Percentiles rank a stretch among this genome's conserved stretches.
These are phyloP conservation scores for Fusarium continuum DNA, from an alignment of 2,329 filamentous ascomycete species.

Conservation along the genomic window DNA sequence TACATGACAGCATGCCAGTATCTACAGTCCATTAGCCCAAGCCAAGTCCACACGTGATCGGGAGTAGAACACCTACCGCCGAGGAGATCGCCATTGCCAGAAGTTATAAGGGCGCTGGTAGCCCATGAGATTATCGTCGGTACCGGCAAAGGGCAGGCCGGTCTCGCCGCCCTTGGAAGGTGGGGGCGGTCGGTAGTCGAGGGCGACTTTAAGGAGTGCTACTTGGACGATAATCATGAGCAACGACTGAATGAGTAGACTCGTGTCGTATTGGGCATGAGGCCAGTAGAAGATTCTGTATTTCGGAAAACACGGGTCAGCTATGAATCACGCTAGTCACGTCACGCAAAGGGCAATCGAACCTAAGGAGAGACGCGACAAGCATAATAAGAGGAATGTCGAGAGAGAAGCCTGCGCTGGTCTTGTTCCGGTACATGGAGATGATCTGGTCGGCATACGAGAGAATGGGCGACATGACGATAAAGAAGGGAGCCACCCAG, in stretches of 20 bases:
- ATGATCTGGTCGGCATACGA: conserved; percentile 73
- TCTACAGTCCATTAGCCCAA: conserved; percentile 48
- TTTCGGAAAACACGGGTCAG: conserved; percentile 35
- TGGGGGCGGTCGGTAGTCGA: conserved; percentile 71
- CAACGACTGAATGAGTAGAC: conserved; percentile 70
- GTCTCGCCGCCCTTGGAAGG: conserved; percentile 69
- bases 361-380: conserved; percentile 73
- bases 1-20: conserved; percentile 84
- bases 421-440: conserved; percentile 70
- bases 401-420: conserved; percentile 74
- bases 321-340: neutral
- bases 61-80: conserved; percentile 61
- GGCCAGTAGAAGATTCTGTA: conserved; percentile 75
- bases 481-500: conserved; percentile 69
- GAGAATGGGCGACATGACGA: conserved; percentile 69
- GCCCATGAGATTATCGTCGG: conserved; percentile 49
- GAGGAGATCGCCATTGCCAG: conserved; percentile 81
- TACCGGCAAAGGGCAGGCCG: conserved; percentile 69
- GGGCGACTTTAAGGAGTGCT: conserved; percentile 71
- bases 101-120: conserved; percentile 76
- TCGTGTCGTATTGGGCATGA: conserved; percentile 70
- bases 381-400: conserved; percentile 79
- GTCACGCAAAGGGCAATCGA: conserved; percentile 27
- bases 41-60: neutral
- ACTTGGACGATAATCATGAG: conserved; percentile 72